phyloP scores from a whole-genome alignment of 2,329 filamentous ascomycete genomes.

The Neoarthrinium moseri region DNA sequence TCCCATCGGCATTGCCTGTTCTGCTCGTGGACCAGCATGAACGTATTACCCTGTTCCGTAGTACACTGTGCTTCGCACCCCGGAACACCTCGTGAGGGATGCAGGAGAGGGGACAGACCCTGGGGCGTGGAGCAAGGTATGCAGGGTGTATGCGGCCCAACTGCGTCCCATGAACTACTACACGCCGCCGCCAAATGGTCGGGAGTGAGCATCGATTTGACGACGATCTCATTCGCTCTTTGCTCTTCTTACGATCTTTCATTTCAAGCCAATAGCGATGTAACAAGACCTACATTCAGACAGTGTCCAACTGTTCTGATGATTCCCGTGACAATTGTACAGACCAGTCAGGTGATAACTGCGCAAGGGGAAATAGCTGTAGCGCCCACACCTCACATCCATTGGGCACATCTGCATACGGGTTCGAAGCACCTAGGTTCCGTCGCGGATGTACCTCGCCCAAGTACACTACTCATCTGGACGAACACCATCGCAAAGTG shows the following conservation, averaged over 20 bases:
- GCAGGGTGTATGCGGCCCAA: conserved; percentile 28
- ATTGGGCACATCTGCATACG: conserved; percentile 8
- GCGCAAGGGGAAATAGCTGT: too few relatives aligned
- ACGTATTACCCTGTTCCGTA: neutral
- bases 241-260: neutral
- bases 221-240: conserved; percentile 4
- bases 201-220: conserved; percentile 5
- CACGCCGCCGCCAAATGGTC: conserved; percentile 22
- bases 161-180: conserved; percentile 25
- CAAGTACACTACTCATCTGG: neutral
- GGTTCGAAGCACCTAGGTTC: neutral
- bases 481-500: neutral
- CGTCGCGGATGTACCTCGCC: neutral
- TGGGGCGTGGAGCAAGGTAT: too few relatives aligned
- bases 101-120: neutral
- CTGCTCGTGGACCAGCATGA: conserved; percentile 3
- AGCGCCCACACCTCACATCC: too few relatives aligned
- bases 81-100: neutral
- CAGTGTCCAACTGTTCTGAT: too few relatives aligned
- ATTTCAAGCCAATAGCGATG: neutral
- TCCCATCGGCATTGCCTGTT: neutral
- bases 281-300: neutral
- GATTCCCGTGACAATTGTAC: too few relatives aligned
- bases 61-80: neutral
- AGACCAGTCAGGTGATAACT: too few relatives aligned